A percentile compares a stretch with the other conserved stretches of the same genome.
Conservation (phyloP, 2,329 filamentous ascomycete genomes). For the Chaetomium globosum region DNA sequence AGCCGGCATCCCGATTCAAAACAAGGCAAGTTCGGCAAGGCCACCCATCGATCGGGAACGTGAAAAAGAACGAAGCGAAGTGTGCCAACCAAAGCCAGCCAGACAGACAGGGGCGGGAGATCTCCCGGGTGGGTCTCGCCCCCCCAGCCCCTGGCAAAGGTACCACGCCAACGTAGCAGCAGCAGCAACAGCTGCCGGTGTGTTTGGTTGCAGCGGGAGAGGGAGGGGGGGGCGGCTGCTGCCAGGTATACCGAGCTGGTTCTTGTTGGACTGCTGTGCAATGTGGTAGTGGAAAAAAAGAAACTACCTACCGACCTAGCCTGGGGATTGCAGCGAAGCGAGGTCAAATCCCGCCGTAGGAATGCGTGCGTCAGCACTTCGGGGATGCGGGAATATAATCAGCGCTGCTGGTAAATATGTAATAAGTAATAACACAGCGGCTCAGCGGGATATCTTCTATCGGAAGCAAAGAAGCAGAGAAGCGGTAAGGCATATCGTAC, state of each 20-base stretch:
- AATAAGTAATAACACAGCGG: background rate
- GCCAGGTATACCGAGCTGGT: background rate
- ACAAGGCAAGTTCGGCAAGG: background rate
- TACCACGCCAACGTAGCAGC: background rate
- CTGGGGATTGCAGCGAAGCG: background rate
- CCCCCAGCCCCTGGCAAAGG: background rate
- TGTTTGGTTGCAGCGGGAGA: too few species aligned
- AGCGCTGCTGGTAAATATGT: background rate
- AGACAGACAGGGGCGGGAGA: slow-evolving; percentile 5
- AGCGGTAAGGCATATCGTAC: background rate
- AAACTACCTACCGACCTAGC: background rate
- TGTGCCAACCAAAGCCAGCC: background rate
- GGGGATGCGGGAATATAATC: slow-evolving; percentile 6
- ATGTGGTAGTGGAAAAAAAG: background rate
- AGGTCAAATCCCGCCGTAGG: background rate
- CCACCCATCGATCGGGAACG: background rate
- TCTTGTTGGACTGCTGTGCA: background rate
- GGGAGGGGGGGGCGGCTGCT: too few species aligned
- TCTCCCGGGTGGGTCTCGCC: slow-evolving; percentile 1
- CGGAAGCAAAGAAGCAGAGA: background rate
- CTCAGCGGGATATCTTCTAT: slow-evolving; percentile 1
- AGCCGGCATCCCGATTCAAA: background rate
- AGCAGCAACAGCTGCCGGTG: background rate
- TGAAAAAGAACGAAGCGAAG: background rate
- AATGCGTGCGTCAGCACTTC: slow-evolving; percentile 15